phyloP scores from a whole-genome alignment of 2,329 filamentous ascomycete species.

The Fusarium beomiforme region DNA sequence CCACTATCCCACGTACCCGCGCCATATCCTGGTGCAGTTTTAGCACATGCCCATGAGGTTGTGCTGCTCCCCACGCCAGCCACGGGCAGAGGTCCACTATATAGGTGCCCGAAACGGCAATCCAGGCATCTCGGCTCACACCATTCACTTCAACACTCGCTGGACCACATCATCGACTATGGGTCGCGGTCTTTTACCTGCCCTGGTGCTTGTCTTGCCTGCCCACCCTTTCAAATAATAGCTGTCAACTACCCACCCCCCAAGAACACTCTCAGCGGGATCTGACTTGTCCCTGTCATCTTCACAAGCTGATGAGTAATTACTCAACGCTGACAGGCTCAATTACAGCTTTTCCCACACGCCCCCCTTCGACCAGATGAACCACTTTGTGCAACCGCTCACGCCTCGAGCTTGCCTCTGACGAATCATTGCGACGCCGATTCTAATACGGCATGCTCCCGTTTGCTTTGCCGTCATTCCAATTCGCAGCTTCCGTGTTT shows the following conservation, averaged over 20 bases:
- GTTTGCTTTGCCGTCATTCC: constrained; percentile 35
- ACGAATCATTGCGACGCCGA: constrained; percentile 40
- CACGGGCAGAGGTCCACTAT: constrained; percentile 32
- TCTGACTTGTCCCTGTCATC: constrained; percentile 35
- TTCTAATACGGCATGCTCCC: constrained; percentile 37
- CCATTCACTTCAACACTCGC: constrained; percentile 22
- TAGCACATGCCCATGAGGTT: constrained; percentile 21
- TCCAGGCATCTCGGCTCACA: constrained; percentile 33
- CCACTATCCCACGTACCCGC: constrained; percentile 32
- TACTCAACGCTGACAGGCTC: constrained; percentile 48
- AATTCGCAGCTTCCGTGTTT: constrained; percentile 38
- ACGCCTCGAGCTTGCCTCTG: constrained; percentile 16
- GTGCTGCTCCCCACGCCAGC: constrained; percentile 32
- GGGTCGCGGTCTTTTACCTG: constrained; percentile 12
- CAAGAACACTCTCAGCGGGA: constrained; percentile 15
- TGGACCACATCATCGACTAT: constrained; percentile 25
- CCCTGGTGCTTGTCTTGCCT: constrained; percentile 20
- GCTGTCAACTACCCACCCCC: constrained; percentile 24
- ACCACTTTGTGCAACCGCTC: constrained; percentile 30
- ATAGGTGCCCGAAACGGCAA: constrained; percentile 24
- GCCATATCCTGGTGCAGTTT: constrained; percentile 19
- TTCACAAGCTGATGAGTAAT: constrained; percentile 49
- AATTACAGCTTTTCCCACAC: constrained; percentile 35
- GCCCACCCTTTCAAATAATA: constrained; percentile 18
- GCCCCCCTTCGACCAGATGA: constrained; percentile 35